Percentiles rank a stretch among this genome's conserved stretches.
These are phyloP conservation scores for Penicillium manginii DNA, from an alignment of 495 filamentous ascomycete species.

Conservation along the genomic window DNA sequence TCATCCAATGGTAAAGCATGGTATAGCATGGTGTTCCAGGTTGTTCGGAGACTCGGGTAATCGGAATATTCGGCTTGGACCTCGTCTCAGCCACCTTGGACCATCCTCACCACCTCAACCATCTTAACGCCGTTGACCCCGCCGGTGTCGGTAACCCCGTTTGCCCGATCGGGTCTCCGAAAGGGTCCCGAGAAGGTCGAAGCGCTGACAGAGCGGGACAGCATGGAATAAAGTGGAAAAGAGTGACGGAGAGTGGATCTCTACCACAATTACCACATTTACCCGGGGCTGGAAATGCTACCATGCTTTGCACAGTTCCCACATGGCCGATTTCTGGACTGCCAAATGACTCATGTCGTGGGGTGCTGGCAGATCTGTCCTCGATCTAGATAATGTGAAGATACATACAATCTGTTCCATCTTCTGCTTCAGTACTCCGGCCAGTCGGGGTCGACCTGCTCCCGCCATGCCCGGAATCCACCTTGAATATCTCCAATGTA, in stretches of 20 bases:
- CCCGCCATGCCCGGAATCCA: slow-evolving; percentile 83
- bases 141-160: not conserved
- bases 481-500: slow-evolving; percentile 79
- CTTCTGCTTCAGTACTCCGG: slow-evolving; percentile 57
- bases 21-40: too few relatives aligned
- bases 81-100: not conserved
- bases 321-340: not conserved
- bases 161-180: slow-evolving; percentile 3
- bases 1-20: not conserved
- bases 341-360: not conserved
- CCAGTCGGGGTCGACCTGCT: slow-evolving; percentile 71
- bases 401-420: not conserved
- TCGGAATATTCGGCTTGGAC: not conserved
- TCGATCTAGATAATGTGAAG: not conserved
- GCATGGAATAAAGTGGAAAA: not conserved
- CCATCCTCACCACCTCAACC: too few relatives aligned
- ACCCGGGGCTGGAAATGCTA: not conserved
- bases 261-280: not conserved
- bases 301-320: not conserved
- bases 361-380: not conserved
- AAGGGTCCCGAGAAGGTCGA: slow-evolving; percentile 1
- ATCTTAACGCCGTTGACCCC: too few relatives aligned
- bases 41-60: not conserved
- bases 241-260: not conserved
- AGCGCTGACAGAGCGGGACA: not conserved